Percentiles rank a stretch among this genome's conserved stretches.
phyloP scores from a whole-genome alignment of 495 filamentous ascomycete species.

The Penicillium pulvis region DNA sequence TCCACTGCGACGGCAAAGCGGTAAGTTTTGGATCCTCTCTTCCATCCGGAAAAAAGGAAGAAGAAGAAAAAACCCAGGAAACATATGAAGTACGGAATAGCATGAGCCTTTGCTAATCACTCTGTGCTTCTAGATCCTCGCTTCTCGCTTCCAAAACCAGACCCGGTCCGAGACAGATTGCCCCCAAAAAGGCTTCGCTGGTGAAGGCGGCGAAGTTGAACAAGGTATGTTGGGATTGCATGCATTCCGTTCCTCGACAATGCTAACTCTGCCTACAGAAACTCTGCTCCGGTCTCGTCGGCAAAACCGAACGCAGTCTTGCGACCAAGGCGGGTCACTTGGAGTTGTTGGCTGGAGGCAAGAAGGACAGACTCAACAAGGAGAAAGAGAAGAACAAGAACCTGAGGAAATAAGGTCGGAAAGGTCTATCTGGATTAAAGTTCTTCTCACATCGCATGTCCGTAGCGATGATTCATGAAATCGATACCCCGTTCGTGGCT shows the following conservation, averaged over 20 bases:
- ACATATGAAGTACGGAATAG: background rate
- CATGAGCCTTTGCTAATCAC: background rate
- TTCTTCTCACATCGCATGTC: constrained; percentile 1
- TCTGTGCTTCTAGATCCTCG: constrained; percentile 16
- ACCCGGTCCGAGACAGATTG: constrained; percentile 62
- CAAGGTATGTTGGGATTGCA: constrained; percentile 49
- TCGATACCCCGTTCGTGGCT: constrained; percentile 31
- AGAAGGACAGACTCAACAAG: constrained; percentile 51
- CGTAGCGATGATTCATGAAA: constrained; percentile 23
- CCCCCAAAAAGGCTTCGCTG: constrained; percentile 66
- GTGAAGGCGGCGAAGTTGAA: constrained; percentile 61
- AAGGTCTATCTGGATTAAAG: background rate
- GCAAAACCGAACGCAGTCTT: constrained; percentile 65
- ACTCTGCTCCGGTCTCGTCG: constrained; percentile 62
- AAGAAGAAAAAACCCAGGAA: background rate
- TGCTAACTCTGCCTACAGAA: constrained; percentile 46
- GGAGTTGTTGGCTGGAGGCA: constrained; percentile 66
- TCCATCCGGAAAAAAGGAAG: background rate
- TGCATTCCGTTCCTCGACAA: background rate
- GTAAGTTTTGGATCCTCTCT: constrained; percentile 22
- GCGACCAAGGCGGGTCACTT: constrained; percentile 73
- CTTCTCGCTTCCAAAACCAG: constrained; percentile 39
- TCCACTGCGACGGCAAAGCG: constrained; percentile 30
- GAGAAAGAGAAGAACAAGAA: constrained; percentile 21
- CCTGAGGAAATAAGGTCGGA: constrained; percentile 21